A percentile compares a stretch with the other conserved stretches of the same genome.
phyloP scores from a whole-genome alignment of 2,329 filamentous ascomycete genomes.

The Colletotrichum caudatum region DNA sequence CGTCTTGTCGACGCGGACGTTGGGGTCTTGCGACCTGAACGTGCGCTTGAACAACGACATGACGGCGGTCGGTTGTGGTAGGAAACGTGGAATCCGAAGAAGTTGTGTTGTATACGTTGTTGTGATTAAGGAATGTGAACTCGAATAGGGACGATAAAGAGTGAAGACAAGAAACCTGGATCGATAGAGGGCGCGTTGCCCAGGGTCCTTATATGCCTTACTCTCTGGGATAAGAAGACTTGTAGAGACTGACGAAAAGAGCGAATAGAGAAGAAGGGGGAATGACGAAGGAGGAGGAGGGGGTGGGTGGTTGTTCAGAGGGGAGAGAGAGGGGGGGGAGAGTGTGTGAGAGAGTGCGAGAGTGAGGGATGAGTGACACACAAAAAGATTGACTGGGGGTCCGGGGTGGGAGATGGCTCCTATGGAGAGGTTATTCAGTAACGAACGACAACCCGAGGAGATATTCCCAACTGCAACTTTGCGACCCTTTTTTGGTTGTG shows the following conservation, averaged over 20 bases:
- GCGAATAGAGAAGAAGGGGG: conserved; percentile 45
- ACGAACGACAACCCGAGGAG: conserved; percentile 64
- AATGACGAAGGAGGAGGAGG: conserved; percentile 48
- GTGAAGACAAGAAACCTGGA: conserved; percentile 54
- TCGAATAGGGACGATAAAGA: conserved; percentile 45
- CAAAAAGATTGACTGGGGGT: conserved; percentile 63
- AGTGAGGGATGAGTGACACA: conserved; percentile 53
- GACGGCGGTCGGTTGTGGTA: conserved; percentile 52
- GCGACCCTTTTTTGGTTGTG: conserved; percentile 67
- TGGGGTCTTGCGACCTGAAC: conserved; percentile 79
- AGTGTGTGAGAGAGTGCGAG: conserved; percentile 50
- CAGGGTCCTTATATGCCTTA: conserved; percentile 37
- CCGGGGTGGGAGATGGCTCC: conserved; percentile 65
- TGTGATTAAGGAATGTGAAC: conserved; percentile 37
- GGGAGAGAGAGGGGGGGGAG: conserved; percentile 43
- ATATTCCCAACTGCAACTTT: conserved; percentile 66
- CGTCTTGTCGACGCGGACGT: conserved; percentile 83
- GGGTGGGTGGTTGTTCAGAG: conserved; percentile 41
- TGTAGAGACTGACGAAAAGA: conserved; percentile 68
- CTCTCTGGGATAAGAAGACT: conserved; percentile 42
- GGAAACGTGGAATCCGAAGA: conserved; percentile 30
- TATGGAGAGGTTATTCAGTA: conserved; percentile 50
- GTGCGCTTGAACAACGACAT: conserved; percentile 88
- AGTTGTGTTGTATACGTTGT: conserved; percentile 22
- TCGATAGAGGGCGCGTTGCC: conserved; percentile 38